Base-by-base conservation (phyloP, 2,329 filamentous ascomycete genomes). In the Apiospora aurea region DNA sequence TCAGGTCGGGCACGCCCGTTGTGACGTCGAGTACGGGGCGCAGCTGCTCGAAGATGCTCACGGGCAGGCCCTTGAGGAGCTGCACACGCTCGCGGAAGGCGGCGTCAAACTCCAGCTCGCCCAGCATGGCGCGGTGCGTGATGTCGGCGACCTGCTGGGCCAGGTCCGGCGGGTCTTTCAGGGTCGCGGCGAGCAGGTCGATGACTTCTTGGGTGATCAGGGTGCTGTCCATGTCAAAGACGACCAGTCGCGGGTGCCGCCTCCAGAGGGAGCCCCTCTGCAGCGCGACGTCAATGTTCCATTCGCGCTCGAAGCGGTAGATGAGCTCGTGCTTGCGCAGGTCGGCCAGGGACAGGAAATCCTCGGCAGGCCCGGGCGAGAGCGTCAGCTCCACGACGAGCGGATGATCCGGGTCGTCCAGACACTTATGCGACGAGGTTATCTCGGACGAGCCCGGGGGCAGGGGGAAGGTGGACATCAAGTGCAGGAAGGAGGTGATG, bases 201-300 rank as follows among this genome's bases (percentile, higher is more conserved):
- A 99, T 98, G 73, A 98, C 95, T 84, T 99, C 96, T 82, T 99
- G 95, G 70, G 96, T 93, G 80, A 99, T 98, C 73, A 99, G 88
- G 0, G 96, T 99, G 82, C 93, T 96, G 84, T 99, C 96, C 96
- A 99, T 99, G 82, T 99, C 96, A 79, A 99, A 99, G 44, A 98
- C 94, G 4, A 96, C 95, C 14, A 98, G 87, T 11, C 96, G 90
- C 75, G 95, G 95, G 82, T 97, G 90, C 41, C 92, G 89, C 72
- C 94, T 87, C 86, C 92, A 94, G 44, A 96, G 86, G 43, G 86
- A 89, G 79, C 96, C 93, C 53, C 83, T 83, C 81, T 97, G 94
- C 74, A 97, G 86, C 26, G 93, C 89, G 18, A 96, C 92, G 81
- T 97, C 94, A 53, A 96, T 92, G 78, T 95, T 95, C 94, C 94